A percentile compares a stretch with the other conserved stretches of the same genome.
Evolutionary conservation across 2,329 filamentous ascomycete genomes (phyloP).

Genomic region (Neocatenulostroma microsporum): DNA sequence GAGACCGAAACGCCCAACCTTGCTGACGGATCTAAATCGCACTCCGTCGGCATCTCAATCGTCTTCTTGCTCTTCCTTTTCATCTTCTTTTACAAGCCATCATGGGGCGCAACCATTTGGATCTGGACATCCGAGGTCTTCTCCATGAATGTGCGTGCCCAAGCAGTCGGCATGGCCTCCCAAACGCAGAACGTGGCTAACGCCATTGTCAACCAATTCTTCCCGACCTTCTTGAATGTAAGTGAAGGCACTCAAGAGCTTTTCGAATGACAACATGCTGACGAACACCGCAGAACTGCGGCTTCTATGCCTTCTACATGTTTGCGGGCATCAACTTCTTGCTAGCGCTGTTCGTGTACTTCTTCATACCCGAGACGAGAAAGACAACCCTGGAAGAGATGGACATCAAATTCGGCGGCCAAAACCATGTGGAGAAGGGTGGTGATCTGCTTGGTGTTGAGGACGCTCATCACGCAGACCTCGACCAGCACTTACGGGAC

Average conservation of each 20-base stretch:
- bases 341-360: constrained; percentile 35
- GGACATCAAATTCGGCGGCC: constrained; percentile 49
- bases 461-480: constrained; percentile 27
- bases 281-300: constrained; percentile 38
- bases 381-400: constrained; percentile 49
- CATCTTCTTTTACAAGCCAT: constrained; percentile 49
- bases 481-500: constrained; percentile 2
- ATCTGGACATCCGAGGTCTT: constrained; percentile 65
- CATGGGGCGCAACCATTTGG: constrained; percentile 63
- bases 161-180: constrained; percentile 60
- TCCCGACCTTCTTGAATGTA: constrained; percentile 53
- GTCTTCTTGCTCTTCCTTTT: constrained; percentile 46
- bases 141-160: constrained; percentile 63
- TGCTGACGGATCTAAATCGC: constrained; percentile 45
- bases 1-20: constrained; percentile 52
- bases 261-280: not conserved
- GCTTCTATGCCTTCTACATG: constrained; percentile 51
- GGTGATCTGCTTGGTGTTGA: constrained; percentile 38
- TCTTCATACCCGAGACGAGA: constrained; percentile 38
- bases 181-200: constrained; percentile 55
- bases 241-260: not conserved
- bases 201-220: constrained; percentile 62
- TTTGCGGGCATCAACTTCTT: constrained; percentile 43
- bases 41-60: constrained; percentile 58
- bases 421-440: constrained; percentile 49